Evolutionary conservation across 768 basidiomycete species (phyloP).

Genomic region (Amanita brunnescens): DNA sequence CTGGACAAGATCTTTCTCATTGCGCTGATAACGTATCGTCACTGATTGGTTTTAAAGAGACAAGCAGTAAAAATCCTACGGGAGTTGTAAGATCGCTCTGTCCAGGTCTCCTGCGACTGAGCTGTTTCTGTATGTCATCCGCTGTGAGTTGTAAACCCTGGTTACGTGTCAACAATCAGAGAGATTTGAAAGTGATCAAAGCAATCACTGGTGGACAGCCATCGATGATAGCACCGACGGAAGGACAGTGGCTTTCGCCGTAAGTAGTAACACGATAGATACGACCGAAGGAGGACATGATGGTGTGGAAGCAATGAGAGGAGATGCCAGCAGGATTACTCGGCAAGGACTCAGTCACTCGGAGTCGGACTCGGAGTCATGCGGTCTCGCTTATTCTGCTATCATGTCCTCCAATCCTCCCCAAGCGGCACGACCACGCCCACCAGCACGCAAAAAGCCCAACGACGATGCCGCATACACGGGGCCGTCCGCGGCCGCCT

Average conservation of each 20-base stretch:
- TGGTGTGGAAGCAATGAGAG: neutral
- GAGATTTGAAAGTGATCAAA: slow-evolving; percentile 2
- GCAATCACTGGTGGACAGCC: slow-evolving; percentile 86
- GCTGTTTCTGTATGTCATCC: slow-evolving; percentile 83
- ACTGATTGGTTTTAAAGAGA: slow-evolving; percentile 1
- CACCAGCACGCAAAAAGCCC: slow-evolving; percentile 52
- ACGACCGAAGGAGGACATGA: slow-evolving; percentile 90
- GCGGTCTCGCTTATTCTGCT: too few species aligned
- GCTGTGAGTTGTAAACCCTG: slow-evolving; percentile 79
- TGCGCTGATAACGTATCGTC: slow-evolving; percentile 47
- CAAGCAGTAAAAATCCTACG: slow-evolving; percentile 35
- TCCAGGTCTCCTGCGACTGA: slow-evolving; percentile 87
- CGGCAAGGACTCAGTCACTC: slow-evolving; percentile 1
- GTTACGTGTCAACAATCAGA: neutral
- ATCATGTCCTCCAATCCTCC: slow-evolving; percentile 11
- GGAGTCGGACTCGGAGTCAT: too few species aligned
- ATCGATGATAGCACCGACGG: slow-evolving; percentile 95
- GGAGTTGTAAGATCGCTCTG: slow-evolving; percentile 97
- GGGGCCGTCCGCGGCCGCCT: slow-evolving; percentile 36
- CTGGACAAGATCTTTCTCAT: slow-evolving; percentile 92
- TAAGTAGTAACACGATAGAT: slow-evolving; percentile 94
- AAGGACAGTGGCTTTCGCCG: slow-evolving; percentile 95
- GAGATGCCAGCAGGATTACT: too few species aligned
- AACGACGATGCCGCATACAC: slow-evolving; percentile 69
- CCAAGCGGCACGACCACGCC: slow-evolving; percentile 37